Evolutionary conservation across 2,329 filamentous ascomycete species (phyloP), one percentile per base, ranked within the genome.

Genomic region (Rhinocladiella mackenziei): DNA sequence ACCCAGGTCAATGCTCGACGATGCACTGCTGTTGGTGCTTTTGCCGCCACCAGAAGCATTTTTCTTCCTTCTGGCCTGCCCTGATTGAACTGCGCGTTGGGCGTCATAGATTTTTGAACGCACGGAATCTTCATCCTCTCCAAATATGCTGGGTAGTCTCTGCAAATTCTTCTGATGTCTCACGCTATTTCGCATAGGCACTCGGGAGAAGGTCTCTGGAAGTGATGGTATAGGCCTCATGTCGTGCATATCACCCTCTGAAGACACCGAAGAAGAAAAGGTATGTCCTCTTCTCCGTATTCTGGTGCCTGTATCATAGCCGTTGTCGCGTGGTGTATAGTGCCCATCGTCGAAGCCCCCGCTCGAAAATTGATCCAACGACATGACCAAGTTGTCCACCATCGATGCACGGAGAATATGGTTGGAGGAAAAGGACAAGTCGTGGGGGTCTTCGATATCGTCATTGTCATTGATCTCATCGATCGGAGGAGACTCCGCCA

Each of bases 321-420:
- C 62, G 18, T 47, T 48, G 29, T 45, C 51, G 6, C 46, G 49
- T 14, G 52, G 41, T 5, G 42, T 46, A 33, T 45, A 47, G 17
- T 36, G 32, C 2, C 32, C n/a, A 3, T 48, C 49, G 31, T 43
- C 50, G 19, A 26, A 65, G 60, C 9, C 60, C 56, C 2, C 62
- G 51, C 56, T 73, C 29, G 79, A 83, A 61, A 91, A 81, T 65
- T 91, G 85, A 66, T 95, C 91, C 53, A 98, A 81, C 29, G 89
- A 95, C 54, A 92, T 74, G 49, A 97, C 80, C 84, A 98, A 92
- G 65, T 96, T 94, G 66, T 92, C 85, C 48, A 98, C 88, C 56
- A 98, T 81, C 25, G 89, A 96, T 61, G 94, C 87, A 56, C 91
- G 81, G 29, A 86, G 87, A 52, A 86, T 80, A 62, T 86, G 80